These are phyloP conservation scores for Pezicula neosporulosa DNA, from an alignment of 2,329 filamentous ascomycete species.

Conservation along the genomic window DNA sequence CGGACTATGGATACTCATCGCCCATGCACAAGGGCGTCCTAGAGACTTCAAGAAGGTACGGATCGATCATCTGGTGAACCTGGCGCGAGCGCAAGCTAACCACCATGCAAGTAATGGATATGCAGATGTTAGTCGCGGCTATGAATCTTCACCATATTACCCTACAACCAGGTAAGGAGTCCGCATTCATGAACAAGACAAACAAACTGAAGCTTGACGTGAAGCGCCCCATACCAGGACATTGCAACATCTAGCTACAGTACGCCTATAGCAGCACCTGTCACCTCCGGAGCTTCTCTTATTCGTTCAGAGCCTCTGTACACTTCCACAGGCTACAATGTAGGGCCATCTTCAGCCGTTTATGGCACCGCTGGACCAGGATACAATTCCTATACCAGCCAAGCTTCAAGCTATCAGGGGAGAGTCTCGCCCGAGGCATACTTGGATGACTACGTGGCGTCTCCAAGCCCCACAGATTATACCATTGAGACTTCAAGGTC, in stretches of 20 bases:
- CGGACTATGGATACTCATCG: slow-evolving; percentile 26
- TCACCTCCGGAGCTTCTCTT: slow-evolving; percentile 15
- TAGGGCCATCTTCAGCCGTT: slow-evolving; percentile 19
- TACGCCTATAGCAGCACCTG: slow-evolving; percentile 14
- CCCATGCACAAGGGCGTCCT: slow-evolving; percentile 18
- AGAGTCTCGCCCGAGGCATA: slow-evolving; percentile 29
- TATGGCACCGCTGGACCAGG: slow-evolving; percentile 27
- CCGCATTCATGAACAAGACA: slow-evolving; percentile 9
- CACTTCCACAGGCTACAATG: slow-evolving; percentile 24
- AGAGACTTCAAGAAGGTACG: slow-evolving; percentile 28
- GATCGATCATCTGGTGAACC: slow-evolving; percentile 6
- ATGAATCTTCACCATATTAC: slow-evolving; percentile 24
- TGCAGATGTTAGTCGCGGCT: slow-evolving; percentile 19
- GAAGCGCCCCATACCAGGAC: slow-evolving; percentile 25
- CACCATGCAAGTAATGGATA: slow-evolving; percentile 19
- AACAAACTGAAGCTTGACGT: slow-evolving; percentile 23
- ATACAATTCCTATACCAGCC: slow-evolving; percentile 24
- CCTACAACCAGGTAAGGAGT: slow-evolving; percentile 27
- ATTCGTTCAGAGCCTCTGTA: slow-evolving; percentile 25
- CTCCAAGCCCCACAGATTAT: slow-evolving; percentile 58
- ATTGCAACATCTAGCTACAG: slow-evolving; percentile 23
- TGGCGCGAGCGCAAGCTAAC: slow-evolving; percentile 19
- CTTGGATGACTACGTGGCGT: slow-evolving; percentile 42
- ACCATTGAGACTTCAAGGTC: slow-evolving; percentile 48
- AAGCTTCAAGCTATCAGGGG: slow-evolving; percentile 25